Evolutionary conservation across 2,329 filamentous ascomycete species (phyloP), one percentile per base, ranked within the genome.

Genomic region (Ceratocystis lukuohia): DNA sequence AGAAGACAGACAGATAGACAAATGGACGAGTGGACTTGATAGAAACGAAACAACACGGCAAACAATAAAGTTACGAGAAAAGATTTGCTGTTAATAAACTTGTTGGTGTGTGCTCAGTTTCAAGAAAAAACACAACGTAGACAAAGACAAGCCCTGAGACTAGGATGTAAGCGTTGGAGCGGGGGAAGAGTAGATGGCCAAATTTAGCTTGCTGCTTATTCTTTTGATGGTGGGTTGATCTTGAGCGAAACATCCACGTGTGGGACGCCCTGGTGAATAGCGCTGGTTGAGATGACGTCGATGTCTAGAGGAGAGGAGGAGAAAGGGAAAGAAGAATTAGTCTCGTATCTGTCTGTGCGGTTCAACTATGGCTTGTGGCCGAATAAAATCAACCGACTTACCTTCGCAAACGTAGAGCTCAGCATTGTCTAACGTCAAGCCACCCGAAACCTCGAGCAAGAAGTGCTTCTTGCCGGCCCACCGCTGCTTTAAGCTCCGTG

Each of bases 161-260:
- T 48, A 17, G 12, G 22, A 8, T 33, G 17, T 22, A 8, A 7
- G 12, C 22, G 33, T 63, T 3, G 28, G 2, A 22, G n/a, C 3
- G 37, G 37, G 37, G 10, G 6, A 3, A 41, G 10, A 12, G 37
- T 41, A 7, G 8, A 15, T 37, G 33, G 7, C 22, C 25, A 45
- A 25, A 22, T 20, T 28, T 37, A 15, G 15, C 56, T 33, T 17
- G 65, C 10, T 17, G 15, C 25, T 28, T 61, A 66, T n/a, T 61
- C 48, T 46, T 64, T 64, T 20, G 57, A 57, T 22, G 69, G 69
- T 44, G 63, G 65, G 28, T 68, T 67, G 69, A 99, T 92, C 80
- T 99, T 99, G 71, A 99, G 80, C 4, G 92, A 96, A 75, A 96
- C 97, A 75, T 99, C 94, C 59, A 99, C 86, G 74, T 96, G 91